Conservation (phyloP, 176 grass and related monocot genomes). For the Otatea glauca region DNA sequence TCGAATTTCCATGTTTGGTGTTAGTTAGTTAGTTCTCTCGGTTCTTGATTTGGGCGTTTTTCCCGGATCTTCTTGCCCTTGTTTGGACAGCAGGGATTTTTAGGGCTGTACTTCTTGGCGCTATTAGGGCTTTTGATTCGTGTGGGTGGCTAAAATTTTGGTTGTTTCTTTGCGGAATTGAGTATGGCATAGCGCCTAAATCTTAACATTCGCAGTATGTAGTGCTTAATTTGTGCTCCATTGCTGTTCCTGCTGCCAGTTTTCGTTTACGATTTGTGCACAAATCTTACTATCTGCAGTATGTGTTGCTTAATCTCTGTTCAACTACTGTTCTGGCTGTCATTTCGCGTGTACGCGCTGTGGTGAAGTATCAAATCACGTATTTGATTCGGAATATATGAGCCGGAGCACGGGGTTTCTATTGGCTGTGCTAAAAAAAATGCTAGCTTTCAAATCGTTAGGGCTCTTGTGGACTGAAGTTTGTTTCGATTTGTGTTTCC, state of each 20-base stretch:
- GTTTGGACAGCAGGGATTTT: background rate
- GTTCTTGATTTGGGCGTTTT: conserved; percentile 31
- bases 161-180: conserved; percentile 13
- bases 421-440: background rate
- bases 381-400: background rate
- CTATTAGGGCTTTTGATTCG: background rate
- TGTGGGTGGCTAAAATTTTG: background rate
- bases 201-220: background rate
- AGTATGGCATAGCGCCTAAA: background rate
- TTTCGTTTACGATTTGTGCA: background rate
- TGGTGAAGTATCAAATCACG: background rate
- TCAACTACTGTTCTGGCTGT: background rate
- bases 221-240: background rate
- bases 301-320: background rate
- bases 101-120: background rate
- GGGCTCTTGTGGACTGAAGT: background rate
- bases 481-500: background rate
- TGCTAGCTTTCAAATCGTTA: background rate
- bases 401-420: background rate
- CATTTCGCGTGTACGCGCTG: background rate
- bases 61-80: background rate
- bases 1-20: background rate
- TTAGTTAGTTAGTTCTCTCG: background rate
- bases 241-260: background rate
- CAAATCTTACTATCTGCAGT: background rate